These are phyloP conservation scores for Cytospora schulzeri DNA, from an alignment of 2,329 filamentous ascomycete genomes.

Conservation along the genomic window DNA sequence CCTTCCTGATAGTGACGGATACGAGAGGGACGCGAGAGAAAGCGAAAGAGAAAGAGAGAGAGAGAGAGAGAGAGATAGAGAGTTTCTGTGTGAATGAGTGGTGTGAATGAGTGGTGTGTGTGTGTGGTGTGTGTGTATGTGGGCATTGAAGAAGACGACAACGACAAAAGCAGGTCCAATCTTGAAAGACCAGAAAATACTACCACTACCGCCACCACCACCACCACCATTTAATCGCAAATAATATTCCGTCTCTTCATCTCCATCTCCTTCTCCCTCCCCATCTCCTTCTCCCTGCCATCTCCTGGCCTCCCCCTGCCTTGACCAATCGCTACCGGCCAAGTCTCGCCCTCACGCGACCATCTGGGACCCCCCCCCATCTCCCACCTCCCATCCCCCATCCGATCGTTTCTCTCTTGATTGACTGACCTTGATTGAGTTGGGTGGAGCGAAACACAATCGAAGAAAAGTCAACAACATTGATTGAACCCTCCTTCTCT, in stretches of 20 bases:
- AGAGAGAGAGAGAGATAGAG: too few relatives aligned
- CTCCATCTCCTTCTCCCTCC: too few relatives aligned
- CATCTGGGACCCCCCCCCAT: too few relatives aligned
- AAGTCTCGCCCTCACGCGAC: constrained; percentile 24
- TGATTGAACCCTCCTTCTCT: neutral
- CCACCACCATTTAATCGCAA: neutral
- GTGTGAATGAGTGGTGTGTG: too few relatives aligned
- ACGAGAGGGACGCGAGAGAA: too few relatives aligned
- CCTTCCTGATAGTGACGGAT: too few relatives aligned
- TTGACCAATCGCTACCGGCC: constrained; percentile 22
- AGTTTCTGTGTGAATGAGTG: too few relatives aligned
- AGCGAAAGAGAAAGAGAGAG: too few relatives aligned
- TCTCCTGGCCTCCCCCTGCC: neutral
- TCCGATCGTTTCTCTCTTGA: neutral
- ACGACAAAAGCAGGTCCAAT: too few relatives aligned
- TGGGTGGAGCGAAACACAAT: neutral
- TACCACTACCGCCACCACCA: neutral
- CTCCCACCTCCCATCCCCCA: neutral
- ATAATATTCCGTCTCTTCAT: neutral
- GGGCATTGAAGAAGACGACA: neutral
- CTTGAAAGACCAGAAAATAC: too few relatives aligned
- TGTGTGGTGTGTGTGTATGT: too few relatives aligned
- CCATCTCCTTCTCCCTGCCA: too few relatives aligned
- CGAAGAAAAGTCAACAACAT: neutral
- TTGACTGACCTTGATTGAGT: neutral